Evolutionary conservation across 768 basidiomycete genomes (phyloP), one percentile per base, ranked within the genome.

Genomic region (Pulveroboletus sp.): DNA sequence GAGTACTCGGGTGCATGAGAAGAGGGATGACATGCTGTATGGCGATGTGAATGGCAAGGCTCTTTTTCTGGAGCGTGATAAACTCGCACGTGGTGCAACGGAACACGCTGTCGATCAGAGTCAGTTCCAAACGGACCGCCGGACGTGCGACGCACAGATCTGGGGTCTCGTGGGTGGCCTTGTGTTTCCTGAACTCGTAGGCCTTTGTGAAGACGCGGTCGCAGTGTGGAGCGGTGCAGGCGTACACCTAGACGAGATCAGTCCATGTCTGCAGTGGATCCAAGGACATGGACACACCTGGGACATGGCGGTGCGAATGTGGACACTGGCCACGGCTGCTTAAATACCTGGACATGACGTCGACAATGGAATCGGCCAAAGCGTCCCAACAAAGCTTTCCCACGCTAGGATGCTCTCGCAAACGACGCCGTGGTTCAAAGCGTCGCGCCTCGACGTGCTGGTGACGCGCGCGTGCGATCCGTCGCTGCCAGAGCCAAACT

Each of bases 381-480:
- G n/a, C n/a, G n/a, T n/a, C n/a, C n/a, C n/a, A n/a, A n/a, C n/a
- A n/a, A n/a, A n/a, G n/a, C n/a, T n/a, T 47, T 47, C 45, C 31
- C 45, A 47, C 45, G 45, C 19, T 37, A 51, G 11, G 29, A 83
- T 83, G 80, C 60, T 84, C 54, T 68, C 72, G 20, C 79, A 75
- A 51, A 70, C 79, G 32, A 68, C 75, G 53, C 72, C 69, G 43
- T 82, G 81, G 80, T 67, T 73, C 60, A 76, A 72, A 49, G 69
- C 76, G 1, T 85, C 86, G 17, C 79, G 79, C 13, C 74, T 90
- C 31, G 85, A 91, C 58, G 69, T 84, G 24, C 77, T 91, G 51
- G 75, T 90, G 53, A 79, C 87, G 45, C 82, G 89, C 38, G 90
- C 91, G 11, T 95, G 93, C 70, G 91, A 94, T 55, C 87, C 94